Conservation (phyloP, 306 rosid genomes). For the Fragaria ananassa region DNA sequence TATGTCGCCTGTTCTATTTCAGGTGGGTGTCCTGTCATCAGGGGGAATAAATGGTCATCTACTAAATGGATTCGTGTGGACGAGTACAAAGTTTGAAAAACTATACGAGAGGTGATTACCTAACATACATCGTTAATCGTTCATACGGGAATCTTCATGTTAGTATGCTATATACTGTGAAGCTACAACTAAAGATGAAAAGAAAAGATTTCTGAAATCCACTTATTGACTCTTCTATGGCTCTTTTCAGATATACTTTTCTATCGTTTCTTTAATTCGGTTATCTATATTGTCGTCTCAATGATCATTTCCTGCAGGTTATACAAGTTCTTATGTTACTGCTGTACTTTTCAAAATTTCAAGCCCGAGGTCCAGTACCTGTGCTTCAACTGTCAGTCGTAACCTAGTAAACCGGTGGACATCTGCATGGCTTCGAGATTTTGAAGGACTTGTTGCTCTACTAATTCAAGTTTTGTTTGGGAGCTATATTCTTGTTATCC, state of each 20-base stretch:
- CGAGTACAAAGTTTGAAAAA: constrained; percentile 67
- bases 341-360: constrained; percentile 26
- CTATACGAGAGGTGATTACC: constrained; percentile 36
- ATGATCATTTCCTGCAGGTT: constrained; percentile 41
- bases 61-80: constrained; percentile 88
- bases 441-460: constrained; percentile 32
- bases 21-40: constrained; percentile 98
- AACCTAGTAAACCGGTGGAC: constrained; percentile 17
- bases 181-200: background rate
- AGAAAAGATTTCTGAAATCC: background rate
- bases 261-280: background rate
- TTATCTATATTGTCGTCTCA: background rate
- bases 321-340: constrained; percentile 28
- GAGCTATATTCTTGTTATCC: constrained; percentile 23
- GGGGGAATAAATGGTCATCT: constrained; percentile 96
- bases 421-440: constrained; percentile 31
- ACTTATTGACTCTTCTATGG: background rate
- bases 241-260: background rate
- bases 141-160: background rate
- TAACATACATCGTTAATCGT: background rate
- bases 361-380: constrained; percentile 22
- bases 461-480: constrained; percentile 42
- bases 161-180: background rate
- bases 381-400: constrained; percentile 28
- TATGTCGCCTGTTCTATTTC: constrained; percentile 30